These are phyloP conservation scores for Kluyveromyces marxianus DNA, from an alignment of 1,139 yeast species.

Conservation along the genomic window DNA sequence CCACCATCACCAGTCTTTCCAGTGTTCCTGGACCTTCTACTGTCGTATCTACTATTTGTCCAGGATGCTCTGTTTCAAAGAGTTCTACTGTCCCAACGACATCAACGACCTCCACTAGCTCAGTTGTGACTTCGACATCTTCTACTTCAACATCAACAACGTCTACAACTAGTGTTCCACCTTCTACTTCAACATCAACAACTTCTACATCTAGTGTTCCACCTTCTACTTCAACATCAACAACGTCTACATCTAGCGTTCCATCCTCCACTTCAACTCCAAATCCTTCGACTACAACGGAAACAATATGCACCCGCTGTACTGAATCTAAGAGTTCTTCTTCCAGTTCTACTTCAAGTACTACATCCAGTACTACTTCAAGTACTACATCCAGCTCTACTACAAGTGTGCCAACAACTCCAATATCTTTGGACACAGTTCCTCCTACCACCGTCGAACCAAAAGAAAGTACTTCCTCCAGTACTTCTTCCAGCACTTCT, in stretches of 20 bases:
- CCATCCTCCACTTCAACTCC: no score
- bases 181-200: no score
- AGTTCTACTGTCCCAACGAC: not conserved
- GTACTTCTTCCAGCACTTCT: not conserved
- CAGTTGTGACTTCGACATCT: no score
- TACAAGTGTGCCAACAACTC: no score
- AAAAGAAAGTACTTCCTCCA: not conserved
- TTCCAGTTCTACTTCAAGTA: no score
- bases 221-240: no score
- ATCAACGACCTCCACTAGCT: not conserved
- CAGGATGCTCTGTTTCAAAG: not conserved
- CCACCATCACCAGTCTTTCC: not conserved
- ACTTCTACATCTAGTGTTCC: no score
- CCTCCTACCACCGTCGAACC: slow-evolving; percentile 1
- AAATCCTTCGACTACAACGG: not conserved
- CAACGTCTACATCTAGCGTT: no score
- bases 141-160: no score
- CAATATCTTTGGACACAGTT: no score
- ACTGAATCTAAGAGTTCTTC: not conserved
- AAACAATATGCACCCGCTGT: not conserved
- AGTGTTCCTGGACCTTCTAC: not conserved
- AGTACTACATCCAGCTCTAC: not conserved
- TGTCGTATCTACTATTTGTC: not conserved
- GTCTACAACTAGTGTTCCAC: no score
- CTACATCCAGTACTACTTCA: not conserved